These are phyloP conservation scores for Trichoderma gracile DNA, from an alignment of 2,329 filamentous ascomycete genomes.

Conservation along the genomic window DNA sequence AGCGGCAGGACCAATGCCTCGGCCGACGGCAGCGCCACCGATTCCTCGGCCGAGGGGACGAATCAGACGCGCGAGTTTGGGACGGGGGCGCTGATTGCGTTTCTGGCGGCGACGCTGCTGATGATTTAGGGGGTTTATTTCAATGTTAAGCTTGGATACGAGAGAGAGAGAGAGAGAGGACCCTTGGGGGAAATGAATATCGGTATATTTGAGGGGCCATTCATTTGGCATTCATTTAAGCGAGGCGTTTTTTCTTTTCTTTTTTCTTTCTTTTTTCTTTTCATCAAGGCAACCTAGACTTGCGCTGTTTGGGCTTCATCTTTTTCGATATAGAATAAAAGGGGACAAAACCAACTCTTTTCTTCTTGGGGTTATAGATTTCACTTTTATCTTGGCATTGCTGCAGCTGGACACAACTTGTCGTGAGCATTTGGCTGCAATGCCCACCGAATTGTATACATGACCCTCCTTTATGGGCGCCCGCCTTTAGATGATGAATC, in stretches of 20 bases:
- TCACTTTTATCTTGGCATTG: not conserved
- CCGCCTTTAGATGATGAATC: not conserved
- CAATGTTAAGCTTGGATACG: not conserved
- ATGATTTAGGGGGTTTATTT: conserved; percentile 34
- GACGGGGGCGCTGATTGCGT: conserved; percentile 46
- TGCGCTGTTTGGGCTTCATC: not conserved
- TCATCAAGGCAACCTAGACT: conserved; percentile 5
- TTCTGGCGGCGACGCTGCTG: conserved; percentile 46
- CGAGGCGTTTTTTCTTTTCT: conserved; percentile 13
- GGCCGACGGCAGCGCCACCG: conserved; percentile 26
- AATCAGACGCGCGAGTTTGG: conserved; percentile 32
- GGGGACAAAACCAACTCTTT: not conserved
- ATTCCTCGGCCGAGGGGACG: conserved; percentile 18
- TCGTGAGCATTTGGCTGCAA: not conserved
- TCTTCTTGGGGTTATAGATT: not conserved
- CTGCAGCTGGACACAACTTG: not conserved
- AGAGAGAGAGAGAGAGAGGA: not conserved
- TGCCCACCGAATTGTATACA: not conserved
- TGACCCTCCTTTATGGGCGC: not conserved
- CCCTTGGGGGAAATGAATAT: not conserved
- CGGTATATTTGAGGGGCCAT: not conserved
- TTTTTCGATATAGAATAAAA: not conserved
- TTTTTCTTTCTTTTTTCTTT: too few species aligned
- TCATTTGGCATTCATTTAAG: conserved; percentile 21
- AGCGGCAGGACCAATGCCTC: conserved; percentile 39